phyloP scores from a whole-genome alignment of 441 rosid species.

The Populus hybrid region DNA sequence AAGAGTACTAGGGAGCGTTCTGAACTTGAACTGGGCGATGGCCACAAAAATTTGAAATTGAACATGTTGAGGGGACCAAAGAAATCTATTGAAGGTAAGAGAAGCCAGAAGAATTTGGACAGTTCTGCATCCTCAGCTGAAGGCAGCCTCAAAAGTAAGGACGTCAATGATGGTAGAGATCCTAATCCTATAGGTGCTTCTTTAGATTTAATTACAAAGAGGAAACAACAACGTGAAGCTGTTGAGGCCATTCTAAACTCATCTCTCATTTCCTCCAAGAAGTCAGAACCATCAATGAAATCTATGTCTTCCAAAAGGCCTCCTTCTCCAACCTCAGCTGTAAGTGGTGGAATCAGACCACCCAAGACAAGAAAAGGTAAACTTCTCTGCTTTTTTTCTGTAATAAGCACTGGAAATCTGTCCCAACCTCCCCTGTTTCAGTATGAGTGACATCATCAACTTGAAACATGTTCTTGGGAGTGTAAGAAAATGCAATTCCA shows the following conservation, averaged over 20 bases:
- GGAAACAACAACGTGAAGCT: slow-evolving; percentile 86
- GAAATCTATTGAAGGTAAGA: slow-evolving; percentile 36
- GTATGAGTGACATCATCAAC: neutral
- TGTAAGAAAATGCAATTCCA: neutral
- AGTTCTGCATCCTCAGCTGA: slow-evolving; percentile 32
- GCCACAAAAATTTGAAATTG: slow-evolving; percentile 16
- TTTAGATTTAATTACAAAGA: slow-evolving; percentile 50
- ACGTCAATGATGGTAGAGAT: slow-evolving; percentile 25
- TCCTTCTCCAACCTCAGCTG: slow-evolving; percentile 42
- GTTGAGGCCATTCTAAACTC: slow-evolving; percentile 84
- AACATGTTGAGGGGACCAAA: slow-evolving; percentile 31
- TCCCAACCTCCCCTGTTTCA: neutral
- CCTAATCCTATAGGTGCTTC: slow-evolving; percentile 35
- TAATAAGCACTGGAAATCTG: neutral
- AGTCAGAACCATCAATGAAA: slow-evolving; percentile 41
- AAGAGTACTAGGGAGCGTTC: slow-evolving; percentile 13
- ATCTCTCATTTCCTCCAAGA: slow-evolving; percentile 78
- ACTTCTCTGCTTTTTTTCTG: neutral
- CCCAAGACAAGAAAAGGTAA: slow-evolving; percentile 72
- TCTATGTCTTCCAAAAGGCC: slow-evolving; percentile 53
- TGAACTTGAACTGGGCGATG: slow-evolving; percentile 27
- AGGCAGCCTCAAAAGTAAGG: slow-evolving; percentile 30
- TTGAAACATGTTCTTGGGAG: neutral
- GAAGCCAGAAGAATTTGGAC: slow-evolving; percentile 28
- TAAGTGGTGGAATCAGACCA: slow-evolving; percentile 43